Percentiles rank a stretch among this genome's conserved stretches.
These are phyloP conservation scores for Xanthoceras sorbifolium DNA, from an alignment of 345 rosid species.

Conservation along the genomic window DNA sequence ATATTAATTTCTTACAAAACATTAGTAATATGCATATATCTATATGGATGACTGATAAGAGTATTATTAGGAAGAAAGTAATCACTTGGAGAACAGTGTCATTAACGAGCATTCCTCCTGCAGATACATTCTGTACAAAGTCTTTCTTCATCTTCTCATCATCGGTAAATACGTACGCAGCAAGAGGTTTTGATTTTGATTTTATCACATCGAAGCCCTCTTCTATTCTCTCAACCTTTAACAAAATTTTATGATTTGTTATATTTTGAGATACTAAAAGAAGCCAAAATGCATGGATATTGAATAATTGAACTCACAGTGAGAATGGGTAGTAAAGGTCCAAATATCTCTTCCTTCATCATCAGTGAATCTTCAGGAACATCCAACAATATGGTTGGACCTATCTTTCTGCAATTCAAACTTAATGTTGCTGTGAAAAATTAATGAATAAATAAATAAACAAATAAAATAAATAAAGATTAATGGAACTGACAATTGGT, in stretches of 20 bases:
- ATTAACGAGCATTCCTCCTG: constrained; percentile 76
- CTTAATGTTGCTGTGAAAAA: not conserved
- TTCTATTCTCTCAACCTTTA: constrained; percentile 39
- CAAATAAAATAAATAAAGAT: not conserved
- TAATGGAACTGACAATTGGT: constrained; percentile 34
- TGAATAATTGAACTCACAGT: constrained; percentile 33
- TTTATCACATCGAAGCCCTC: constrained; percentile 42
- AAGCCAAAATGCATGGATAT: too few species aligned
- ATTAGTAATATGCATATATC: too few species aligned
- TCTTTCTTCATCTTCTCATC: constrained; percentile 52
- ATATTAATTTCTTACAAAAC: too few species aligned
- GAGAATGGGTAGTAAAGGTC: constrained; percentile 55
- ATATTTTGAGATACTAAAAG: too few species aligned
- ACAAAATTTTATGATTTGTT: not conserved
- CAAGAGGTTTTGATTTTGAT: constrained; percentile 55
- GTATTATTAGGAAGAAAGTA: not conserved
- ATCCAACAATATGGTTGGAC: constrained; percentile 52
- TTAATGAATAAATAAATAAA: too few species aligned
- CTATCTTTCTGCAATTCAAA: constrained; percentile 39
- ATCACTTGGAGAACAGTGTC: constrained; percentile 69
- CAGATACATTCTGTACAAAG: constrained; percentile 54
- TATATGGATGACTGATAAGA: too few species aligned
- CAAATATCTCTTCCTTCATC: constrained; percentile 66
- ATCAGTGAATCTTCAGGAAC: constrained; percentile 46
- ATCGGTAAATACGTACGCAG: constrained; percentile 73